Evolutionary conservation across 2,329 filamentous ascomycete species (phyloP).

Genomic region (Phyllosticta citribraziliensis): DNA sequence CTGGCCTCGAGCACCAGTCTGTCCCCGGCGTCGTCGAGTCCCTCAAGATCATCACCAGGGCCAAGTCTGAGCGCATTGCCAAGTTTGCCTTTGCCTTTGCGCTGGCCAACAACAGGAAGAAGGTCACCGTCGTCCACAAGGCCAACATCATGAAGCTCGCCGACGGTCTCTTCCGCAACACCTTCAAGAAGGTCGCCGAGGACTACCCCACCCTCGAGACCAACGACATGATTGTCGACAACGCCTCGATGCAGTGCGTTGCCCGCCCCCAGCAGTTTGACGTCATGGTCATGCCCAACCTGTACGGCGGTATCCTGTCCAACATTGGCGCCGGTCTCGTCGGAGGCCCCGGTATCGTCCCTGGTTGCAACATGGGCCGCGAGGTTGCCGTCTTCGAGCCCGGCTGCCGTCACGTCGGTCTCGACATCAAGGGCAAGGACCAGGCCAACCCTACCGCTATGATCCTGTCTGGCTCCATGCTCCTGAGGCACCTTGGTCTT

Average conservation of each 20-base stretch:
- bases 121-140: conserved; percentile 99
- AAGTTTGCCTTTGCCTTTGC: conserved; percentile 98
- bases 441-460: conserved; percentile 97
- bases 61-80: conserved; percentile 97
- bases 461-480: conserved; percentile 92
- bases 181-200: conserved; percentile 86
- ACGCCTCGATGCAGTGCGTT: conserved; percentile 98
- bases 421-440: conserved; percentile 99
- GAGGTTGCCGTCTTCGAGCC: conserved; percentile 98
- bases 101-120: conserved; percentile 96
- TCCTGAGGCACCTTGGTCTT: conserved; percentile 90
- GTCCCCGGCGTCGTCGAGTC: conserved; percentile 95
- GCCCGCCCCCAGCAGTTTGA: conserved; percentile 96
- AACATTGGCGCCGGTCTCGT: conserved; percentile 98
- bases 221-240: conserved; percentile 99
- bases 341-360: conserved; percentile 91
- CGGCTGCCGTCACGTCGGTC: conserved; percentile 96
- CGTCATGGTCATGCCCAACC: conserved; percentile 99
- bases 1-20: conserved; percentile 95
- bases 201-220: conserved; percentile 92
- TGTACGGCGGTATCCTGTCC: conserved; percentile 97
- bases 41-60: conserved; percentile 98
- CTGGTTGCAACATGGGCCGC: conserved; percentile 98
- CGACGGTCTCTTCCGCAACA: conserved; percentile 96
- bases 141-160: conserved; percentile 99